Evolutionary conservation across 208 protist species (phyloP), one percentile per base, ranked within the genome.

Genomic region (Leptomonas seymouri): DNA sequence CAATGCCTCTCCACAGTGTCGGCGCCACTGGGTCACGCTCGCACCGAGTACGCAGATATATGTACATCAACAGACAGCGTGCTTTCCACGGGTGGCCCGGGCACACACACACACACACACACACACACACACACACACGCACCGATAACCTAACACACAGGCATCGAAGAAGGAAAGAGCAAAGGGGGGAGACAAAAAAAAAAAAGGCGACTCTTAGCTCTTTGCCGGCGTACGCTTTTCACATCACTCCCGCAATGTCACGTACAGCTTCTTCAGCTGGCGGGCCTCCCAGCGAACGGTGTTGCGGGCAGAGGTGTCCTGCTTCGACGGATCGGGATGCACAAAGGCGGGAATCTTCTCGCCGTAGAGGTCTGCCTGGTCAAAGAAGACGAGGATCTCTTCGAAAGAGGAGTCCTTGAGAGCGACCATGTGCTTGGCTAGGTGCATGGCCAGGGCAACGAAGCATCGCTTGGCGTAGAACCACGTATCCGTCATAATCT

Each of bases 381-480:
- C 97, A 49, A 99, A 93, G 78, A 99, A 99, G 28, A 71, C 62
- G 39, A 98, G 66, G 48, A 99, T 97, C 45, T 98, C 97, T 16
- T 93, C 80, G 61, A 97, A 93, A 11, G 94, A 96, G 3, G 71
- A 75, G 76, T 99, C 98, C 68, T 97, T 97, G 16, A 99, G 66
- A 1, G 96, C 89, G 15, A 98, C 94, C 97, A 99, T 98, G 78
- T 99, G 97, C 86, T 99, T 99, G n/a, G 97, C 96, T n/a, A 99
- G 78, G 63, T 91, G 88, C 89, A 98, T 98, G 3, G 90, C 82
- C 27, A 99, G 84, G 2, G 95, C 89, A 0, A 98, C 71, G 57
- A 99, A 98, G 70, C 97, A 99, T 20, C 96, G 86, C 82, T 99
- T 99, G 7, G 97, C 93, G 76, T 99, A 99, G 79, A 98, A 99